Evolutionary conservation across 108 stramenopile genomes (phyloP).

Genomic region (Thalassiosira profunda): DNA sequence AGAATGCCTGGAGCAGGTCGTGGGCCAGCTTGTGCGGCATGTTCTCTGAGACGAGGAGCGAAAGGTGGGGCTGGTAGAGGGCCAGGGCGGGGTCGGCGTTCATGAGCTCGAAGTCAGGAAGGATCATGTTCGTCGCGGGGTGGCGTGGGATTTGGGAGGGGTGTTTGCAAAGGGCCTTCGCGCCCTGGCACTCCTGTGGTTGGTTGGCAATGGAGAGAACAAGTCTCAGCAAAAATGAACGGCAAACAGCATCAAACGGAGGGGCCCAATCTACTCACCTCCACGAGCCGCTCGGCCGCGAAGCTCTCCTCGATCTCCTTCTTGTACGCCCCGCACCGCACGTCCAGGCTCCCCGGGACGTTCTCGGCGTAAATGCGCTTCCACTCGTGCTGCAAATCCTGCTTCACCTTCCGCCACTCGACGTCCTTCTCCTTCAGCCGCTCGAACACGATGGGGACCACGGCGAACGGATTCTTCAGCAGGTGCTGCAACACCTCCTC

Average conservation of each 20-base stretch:
- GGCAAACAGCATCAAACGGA: neutral
- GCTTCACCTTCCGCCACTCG: slow-evolving; percentile 92
- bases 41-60: slow-evolving; percentile 44
- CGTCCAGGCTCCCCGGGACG: slow-evolving; percentile 72
- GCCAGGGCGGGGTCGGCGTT: slow-evolving; percentile 52
- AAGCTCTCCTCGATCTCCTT: slow-evolving; percentile 70
- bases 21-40: slow-evolving; percentile 66
- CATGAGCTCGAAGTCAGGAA: slow-evolving; percentile 47
- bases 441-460: slow-evolving; percentile 95
- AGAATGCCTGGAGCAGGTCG: slow-evolving; percentile 37
- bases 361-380: slow-evolving; percentile 61
- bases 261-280: slow-evolving; percentile 42
- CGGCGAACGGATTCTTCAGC: slow-evolving; percentile 89
- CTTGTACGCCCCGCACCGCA: slow-evolving; percentile 54
- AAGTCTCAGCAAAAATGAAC: neutral
- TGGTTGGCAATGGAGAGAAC: neutral
- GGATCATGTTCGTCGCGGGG: slow-evolving; percentile 29
- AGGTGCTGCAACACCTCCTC: slow-evolving; percentile 96
- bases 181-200: slow-evolving; percentile 69
- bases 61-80: slow-evolving; percentile 71
- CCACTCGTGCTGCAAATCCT: slow-evolving; percentile 69
- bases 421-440: slow-evolving; percentile 96
- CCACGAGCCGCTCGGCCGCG: slow-evolving; percentile 52
- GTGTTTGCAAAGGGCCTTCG: slow-evolving; percentile 54
- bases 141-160: slow-evolving; percentile 35